phyloP scores from a whole-genome alignment of 768 basidiomycete genomes.

The Rhodosporidiobolus odoratus region DNA sequence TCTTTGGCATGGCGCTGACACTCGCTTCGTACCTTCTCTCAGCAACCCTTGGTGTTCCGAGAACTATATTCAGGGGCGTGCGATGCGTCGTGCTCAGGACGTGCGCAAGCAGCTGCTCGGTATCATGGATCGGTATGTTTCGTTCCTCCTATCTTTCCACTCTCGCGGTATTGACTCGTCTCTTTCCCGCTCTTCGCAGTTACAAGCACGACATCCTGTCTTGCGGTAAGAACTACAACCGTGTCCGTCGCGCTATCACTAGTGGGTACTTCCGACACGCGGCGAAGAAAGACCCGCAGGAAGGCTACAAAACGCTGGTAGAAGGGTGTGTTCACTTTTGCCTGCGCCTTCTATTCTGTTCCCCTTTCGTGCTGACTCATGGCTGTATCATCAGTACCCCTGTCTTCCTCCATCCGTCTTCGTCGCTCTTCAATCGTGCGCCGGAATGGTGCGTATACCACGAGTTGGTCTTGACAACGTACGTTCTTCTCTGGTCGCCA shows the following conservation, averaged over 20 bases:
- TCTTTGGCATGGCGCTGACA: not conserved
- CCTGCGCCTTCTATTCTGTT: not conserved
- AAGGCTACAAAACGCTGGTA: conserved; percentile 95
- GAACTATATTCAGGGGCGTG: conserved; percentile 96
- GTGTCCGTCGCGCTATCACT: conserved; percentile 88
- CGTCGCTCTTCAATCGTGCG: conserved; percentile 86
- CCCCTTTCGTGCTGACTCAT: conserved; percentile 12
- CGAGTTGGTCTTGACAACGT: conserved; percentile 86
- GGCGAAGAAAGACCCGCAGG: conserved; percentile 91
- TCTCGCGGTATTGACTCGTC: conserved; percentile 22
- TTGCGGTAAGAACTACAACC: conserved; percentile 81
- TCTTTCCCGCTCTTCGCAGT: conserved; percentile 48
- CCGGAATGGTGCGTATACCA: conserved; percentile 97
- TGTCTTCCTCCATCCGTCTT: conserved; percentile 93
- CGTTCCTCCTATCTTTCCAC: not conserved
- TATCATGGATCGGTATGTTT: conserved; percentile 90
- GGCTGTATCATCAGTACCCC: conserved; percentile 59
- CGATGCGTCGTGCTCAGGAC: conserved; percentile 95
- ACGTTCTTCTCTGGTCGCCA: not conserved
- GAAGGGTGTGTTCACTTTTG: conserved; percentile 56
- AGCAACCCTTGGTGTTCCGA: conserved; percentile 96
- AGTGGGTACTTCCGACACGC: conserved; percentile 97
- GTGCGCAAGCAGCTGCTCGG: conserved; percentile 94
- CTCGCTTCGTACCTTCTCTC: not conserved
- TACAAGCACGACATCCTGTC: conserved; percentile 97